These are phyloP conservation scores for Entomophthora muscae DNA, from an alignment of 371 early-diverging fungal genomes.

Conservation along the genomic window DNA sequence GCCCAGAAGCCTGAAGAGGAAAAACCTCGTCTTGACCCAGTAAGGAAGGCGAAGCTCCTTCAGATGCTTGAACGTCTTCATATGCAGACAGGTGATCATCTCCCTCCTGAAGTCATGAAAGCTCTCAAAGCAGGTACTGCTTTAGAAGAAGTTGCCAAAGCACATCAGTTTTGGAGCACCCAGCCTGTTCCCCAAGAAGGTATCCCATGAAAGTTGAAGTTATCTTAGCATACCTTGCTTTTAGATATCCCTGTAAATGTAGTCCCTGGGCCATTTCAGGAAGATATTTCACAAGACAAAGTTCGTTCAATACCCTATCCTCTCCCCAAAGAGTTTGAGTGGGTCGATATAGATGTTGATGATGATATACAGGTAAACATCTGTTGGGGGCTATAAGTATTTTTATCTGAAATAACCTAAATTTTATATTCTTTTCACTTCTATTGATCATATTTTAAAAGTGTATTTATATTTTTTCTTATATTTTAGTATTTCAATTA, in stretches of 20 bases:
- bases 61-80: background rate
- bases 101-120: background rate
- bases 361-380: slow-evolving; percentile 42
- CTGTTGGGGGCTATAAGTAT: no score
- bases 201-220: slow-evolving; percentile 12
- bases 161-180: slow-evolving; percentile 90
- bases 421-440: no score
- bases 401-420: no score
- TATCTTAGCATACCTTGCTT: background rate
- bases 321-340: slow-evolving; percentile 76
- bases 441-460: no score
- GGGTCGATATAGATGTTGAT: slow-evolving; percentile 67
- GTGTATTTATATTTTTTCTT: no score
- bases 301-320: slow-evolving; percentile 67
- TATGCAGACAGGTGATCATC: background rate
- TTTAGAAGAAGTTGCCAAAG: slow-evolving; percentile 13
- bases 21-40: no score
- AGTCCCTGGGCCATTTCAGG: slow-evolving; percentile 54
- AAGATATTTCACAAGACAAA: slow-evolving; percentile 49
- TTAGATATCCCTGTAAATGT: background rate
- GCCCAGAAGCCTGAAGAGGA: no score
- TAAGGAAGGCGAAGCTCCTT: background rate
- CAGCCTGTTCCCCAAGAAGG: slow-evolving; percentile 79
- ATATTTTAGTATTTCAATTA: no score
- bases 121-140: background rate